phyloP scores from a whole-genome alignment of 2,329 filamentous ascomycete genomes.

The Juglanconis oblonga region DNA sequence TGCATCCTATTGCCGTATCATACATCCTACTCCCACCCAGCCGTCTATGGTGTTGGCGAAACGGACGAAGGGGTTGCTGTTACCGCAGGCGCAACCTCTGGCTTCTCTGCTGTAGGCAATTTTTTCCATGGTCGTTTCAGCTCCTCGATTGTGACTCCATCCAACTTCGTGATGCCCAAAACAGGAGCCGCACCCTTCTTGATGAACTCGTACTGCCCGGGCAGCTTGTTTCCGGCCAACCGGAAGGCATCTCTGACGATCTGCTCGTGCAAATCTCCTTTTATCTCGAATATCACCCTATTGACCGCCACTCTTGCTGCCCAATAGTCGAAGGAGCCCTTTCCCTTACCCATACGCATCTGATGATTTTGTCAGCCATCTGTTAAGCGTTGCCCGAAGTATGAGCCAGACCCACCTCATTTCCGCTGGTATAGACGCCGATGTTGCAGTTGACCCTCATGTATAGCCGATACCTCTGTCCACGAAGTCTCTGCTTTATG shows the following conservation, averaged over 20 bases:
- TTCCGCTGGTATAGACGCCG: conserved; percentile 92
- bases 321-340: conserved; percentile 97
- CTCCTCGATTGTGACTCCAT: conserved; percentile 74
- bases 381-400: background rate
- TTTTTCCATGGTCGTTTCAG: conserved; percentile 76
- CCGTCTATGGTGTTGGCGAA: conserved; percentile 31
- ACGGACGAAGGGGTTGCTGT: conserved; percentile 31
- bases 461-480: conserved; percentile 89
- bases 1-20: conserved; percentile 6
- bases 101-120: conserved; percentile 45
- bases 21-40: conserved; percentile 19
- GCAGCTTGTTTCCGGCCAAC: conserved; percentile 90
- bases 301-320: conserved; percentile 85
- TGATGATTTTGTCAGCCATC: conserved; percentile 27
- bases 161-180: conserved; percentile 89
- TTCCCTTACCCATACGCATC: conserved; percentile 98
- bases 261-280: conserved; percentile 90
- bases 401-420: conserved; percentile 60
- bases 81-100: conserved; percentile 29
- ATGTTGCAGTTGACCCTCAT: conserved; percentile 89
- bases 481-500: conserved; percentile 82
- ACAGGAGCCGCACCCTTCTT: conserved; percentile 86
- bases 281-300: conserved; percentile 88
- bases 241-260: conserved; percentile 91
- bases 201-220: conserved; percentile 88